These are phyloP conservation scores for Epithemia pelagica DNA, from an alignment of 108 stramenopile genomes.

Conservation along the genomic window DNA sequence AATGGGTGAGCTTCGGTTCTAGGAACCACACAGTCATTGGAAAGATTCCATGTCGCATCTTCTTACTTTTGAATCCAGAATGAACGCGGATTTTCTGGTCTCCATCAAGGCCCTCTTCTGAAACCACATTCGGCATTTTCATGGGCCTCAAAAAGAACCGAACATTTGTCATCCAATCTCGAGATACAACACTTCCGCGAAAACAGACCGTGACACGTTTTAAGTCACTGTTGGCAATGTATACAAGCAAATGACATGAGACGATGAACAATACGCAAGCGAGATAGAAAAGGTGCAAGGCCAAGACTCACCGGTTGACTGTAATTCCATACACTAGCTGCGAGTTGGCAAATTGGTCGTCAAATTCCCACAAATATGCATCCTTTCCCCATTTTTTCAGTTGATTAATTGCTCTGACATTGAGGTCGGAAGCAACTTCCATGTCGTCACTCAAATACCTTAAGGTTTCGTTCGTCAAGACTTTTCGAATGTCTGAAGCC, in stretches of 20 bases:
- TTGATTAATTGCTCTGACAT: neutral
- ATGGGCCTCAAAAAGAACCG: neutral
- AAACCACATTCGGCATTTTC: neutral
- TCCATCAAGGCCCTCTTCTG: neutral
- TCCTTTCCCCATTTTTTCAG: neutral
- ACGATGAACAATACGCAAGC: too few relatives aligned
- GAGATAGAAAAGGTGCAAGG: too few relatives aligned
- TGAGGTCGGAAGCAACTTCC: neutral
- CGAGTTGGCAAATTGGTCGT: neutral
- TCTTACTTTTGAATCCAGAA: neutral
- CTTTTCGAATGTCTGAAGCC: neutral
- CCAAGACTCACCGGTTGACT: neutral
- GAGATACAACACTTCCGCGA: constrained; percentile 16
- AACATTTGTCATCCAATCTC: neutral
- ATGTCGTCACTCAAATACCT: neutral
- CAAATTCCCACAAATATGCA: neutral
- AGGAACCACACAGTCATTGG: too few relatives aligned
- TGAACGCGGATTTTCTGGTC: neutral
- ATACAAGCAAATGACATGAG: neutral
- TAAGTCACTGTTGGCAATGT: neutral
- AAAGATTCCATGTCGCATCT: neutral
- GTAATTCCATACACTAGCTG: neutral
- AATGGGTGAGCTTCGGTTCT: too few relatives aligned
- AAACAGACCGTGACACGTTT: constrained; percentile 33
- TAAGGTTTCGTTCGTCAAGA: neutral